phyloP scores from a whole-genome alignment of 2,329 filamentous ascomycete species.

The Talaromyces sp. region DNA sequence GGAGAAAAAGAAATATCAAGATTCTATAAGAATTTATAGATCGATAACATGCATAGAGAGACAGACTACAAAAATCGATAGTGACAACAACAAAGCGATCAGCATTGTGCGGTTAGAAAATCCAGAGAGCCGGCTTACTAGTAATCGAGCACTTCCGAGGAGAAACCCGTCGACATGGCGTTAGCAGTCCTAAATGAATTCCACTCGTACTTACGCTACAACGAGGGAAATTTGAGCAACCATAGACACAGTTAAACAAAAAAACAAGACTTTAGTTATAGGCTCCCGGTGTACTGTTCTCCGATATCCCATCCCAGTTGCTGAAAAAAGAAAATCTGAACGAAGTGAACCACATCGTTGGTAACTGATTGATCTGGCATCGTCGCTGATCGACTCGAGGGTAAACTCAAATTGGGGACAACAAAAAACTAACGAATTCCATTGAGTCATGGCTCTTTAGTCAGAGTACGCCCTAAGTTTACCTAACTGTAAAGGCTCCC shows the following conservation, averaged over 20 bases:
- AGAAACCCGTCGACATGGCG: not conserved
- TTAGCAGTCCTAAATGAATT: not conserved
- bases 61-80: not conserved
- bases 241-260: not conserved
- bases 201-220: not conserved
- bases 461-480: not conserved
- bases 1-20: not conserved
- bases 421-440: not conserved
- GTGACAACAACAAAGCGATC: not conserved
- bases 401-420: not conserved
- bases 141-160: not conserved
- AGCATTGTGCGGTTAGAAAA: not conserved
- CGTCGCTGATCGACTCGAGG: conserved; percentile 3
- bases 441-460: not conserved
- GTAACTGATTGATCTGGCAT: not conserved
- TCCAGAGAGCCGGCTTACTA: not conserved
- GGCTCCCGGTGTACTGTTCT: conserved; percentile 2
- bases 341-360: not conserved
- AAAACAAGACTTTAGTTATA: not conserved
- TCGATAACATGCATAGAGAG: not conserved
- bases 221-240: not conserved
- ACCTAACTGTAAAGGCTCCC: not conserved
- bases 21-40: not conserved
- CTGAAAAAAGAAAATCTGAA: not conserved
- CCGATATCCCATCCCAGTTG: not conserved